Base-by-base conservation (phyloP, 352 stramenopile genomes). In the Phytophthora quininea region DNA sequence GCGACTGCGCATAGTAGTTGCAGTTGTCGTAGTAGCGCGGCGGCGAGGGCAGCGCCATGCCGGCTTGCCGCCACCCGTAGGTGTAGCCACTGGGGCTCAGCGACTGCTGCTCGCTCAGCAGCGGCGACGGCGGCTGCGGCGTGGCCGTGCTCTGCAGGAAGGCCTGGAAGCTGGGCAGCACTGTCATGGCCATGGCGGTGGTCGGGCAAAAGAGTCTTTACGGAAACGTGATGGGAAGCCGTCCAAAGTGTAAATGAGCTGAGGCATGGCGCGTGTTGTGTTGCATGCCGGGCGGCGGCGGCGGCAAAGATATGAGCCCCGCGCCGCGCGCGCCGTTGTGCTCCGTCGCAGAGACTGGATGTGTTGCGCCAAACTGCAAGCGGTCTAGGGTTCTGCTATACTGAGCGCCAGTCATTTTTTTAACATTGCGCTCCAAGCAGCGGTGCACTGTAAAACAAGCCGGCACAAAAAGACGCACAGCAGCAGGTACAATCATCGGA, bases 151-250 rank as follows among this genome's bases (percentile, higher is more conserved):
- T 82, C 58, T 78, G 68, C 37, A 89, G 56, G 67, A 89, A 89
- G 24, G 71, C 72, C 60, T 89, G 76, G 67, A 89, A 89, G 58
- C 74, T 86, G 29, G 80, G 80, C 35, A 89, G 63, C 29, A 84
- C 54, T 19, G 74, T 82, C 73, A 84, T 74, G 61, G 72, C 62
- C 75, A 84, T 78, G 60, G 47, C 60, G 56, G 33, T 45, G 10
- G 49, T 46, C 29, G 43, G 40, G 33, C 30, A 48, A 43, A 33
- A 46, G 43, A 42, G 31, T 46, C n/a, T 32, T 30, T 33, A 38
- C 30, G 24, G 32, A 14, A 24, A 43, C 48, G 33, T 67, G 56
- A 48, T 55, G 24, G 37, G n/a, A 67, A 76, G 57, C 10, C 32
- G 67, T 59, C 49, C 29, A 68, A 57, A 63, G 67, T 38, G 59